These are phyloP conservation scores for Rubia peregrina DNA, from an alignment of 305 asterid species.

Conservation along the genomic window DNA sequence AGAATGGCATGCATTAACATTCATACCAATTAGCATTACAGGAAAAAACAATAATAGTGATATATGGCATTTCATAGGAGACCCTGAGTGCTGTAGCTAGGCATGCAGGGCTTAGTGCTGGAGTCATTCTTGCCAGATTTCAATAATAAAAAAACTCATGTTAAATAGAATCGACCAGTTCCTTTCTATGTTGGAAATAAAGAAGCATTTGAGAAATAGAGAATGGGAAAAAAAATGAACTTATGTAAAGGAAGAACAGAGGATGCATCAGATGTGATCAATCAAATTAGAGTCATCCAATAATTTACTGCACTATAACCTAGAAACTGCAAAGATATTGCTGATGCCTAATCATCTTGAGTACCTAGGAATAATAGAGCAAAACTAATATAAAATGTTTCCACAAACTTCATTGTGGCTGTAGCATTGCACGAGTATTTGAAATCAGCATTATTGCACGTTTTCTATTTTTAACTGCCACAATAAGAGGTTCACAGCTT, in stretches of 20 bases:
- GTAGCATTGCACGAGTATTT: no score
- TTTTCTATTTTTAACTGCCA: no score
- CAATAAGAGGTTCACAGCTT: background rate
- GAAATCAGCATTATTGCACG: no score
- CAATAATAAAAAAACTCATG: constrained; percentile 62
- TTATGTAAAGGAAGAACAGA: background rate
- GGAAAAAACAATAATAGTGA: background rate
- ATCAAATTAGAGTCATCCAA: background rate
- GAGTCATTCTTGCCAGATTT: constrained; percentile 75
- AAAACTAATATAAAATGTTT: background rate
- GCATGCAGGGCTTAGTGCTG: constrained; percentile 53
- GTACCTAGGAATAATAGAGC: background rate
- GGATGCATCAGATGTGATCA: background rate
- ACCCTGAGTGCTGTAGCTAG: constrained; percentile 98
- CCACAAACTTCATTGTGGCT: no score
- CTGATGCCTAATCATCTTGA: background rate
- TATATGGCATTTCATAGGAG: constrained; percentile 17
- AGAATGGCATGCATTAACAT: constrained; percentile 18
- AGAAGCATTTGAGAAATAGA: constrained; percentile 13
- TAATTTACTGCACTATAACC: background rate
- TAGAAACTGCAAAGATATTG: background rate
- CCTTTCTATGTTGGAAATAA: constrained; percentile 73
- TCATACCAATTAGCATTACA: constrained; percentile 3
- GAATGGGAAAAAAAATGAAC: constrained; percentile 5
- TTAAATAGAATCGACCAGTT: constrained; percentile 69